Percentiles rank a stretch among this genome's conserved stretches.
phyloP scores from a whole-genome alignment of 805 yeast genomes.

The Jamesozyma jinghongensis region DNA sequence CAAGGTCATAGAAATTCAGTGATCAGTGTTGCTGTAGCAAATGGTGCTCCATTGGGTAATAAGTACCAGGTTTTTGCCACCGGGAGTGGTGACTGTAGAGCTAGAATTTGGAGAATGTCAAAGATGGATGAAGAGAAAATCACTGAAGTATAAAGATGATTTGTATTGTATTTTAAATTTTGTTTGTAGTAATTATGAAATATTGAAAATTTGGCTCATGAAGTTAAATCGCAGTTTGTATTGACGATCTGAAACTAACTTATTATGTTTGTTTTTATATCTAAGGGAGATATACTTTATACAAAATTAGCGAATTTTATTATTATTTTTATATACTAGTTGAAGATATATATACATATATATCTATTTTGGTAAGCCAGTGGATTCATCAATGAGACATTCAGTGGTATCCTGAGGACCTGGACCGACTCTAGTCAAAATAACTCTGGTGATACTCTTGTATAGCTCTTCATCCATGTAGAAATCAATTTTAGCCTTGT shows the following conservation, averaged over 20 bases:
- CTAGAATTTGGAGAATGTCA: conserved; percentile 92
- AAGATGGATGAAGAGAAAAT: conserved; percentile 7
- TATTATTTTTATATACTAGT: no score
- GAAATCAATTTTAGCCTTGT: conserved; percentile 2
- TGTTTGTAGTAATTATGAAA: no score
- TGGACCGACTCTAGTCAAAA: conserved; percentile 76
- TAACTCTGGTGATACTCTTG: conserved; percentile 73
- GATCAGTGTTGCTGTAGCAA: conserved; percentile 86
- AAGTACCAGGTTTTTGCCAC: conserved; percentile 82
- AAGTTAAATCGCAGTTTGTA: no score
- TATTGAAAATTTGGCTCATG: no score
- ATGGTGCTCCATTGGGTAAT: conserved; percentile 53
- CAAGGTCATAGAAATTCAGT: conserved; percentile 97
- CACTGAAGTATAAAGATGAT: background rate
- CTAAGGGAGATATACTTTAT: no score
- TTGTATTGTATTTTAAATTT: no score
- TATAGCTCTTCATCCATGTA: conserved; percentile 42
- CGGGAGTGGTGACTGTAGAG: conserved; percentile 95
- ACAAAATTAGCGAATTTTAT: no score
- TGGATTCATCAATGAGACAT: conserved; percentile 43
- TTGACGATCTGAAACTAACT: no score
- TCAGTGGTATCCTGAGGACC: conserved; percentile 66
- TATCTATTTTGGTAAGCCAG: conserved; percentile 50
- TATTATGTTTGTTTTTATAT: no score
- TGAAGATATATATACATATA: no score